Percentiles rank a stretch among this genome's conserved stretches.
phyloP scores from a whole-genome alignment of 2,329 filamentous ascomycete species.

The Beauveria pseudobassiana region DNA sequence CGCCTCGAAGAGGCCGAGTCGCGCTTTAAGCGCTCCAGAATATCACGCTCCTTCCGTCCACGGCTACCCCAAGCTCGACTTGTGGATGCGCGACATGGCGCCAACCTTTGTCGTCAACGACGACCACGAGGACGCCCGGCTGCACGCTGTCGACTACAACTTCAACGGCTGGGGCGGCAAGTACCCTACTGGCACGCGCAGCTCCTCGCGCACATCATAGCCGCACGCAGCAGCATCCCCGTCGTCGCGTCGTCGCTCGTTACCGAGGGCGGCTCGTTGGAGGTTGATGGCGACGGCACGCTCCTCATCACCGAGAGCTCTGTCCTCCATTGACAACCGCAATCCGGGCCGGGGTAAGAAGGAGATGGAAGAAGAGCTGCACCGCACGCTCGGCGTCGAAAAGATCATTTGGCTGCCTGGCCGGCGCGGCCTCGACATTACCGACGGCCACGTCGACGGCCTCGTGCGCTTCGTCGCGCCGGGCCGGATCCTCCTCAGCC shows the following conservation, averaged over 20 bases:
- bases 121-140: neutral
- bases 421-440: slow-evolving; percentile 17
- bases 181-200: slow-evolving; percentile 11
- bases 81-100: slow-evolving; percentile 24
- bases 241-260: slow-evolving; percentile 11
- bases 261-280: slow-evolving; percentile 21
- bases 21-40: slow-evolving; percentile 3
- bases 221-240: neutral
- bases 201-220: slow-evolving; percentile 13
- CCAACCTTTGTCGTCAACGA: slow-evolving; percentile 17
- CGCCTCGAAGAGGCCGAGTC: slow-evolving; percentile 12
- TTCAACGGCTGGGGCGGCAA: slow-evolving; percentile 25
- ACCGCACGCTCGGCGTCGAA: slow-evolving; percentile 16
- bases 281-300: slow-evolving; percentile 23
- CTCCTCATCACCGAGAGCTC: slow-evolving; percentile 22
- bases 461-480: slow-evolving; percentile 20
- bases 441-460: slow-evolving; percentile 24
- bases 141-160: slow-evolving; percentile 18
- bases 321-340: slow-evolving; percentile 22
- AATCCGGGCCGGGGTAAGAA: slow-evolving; percentile 17
- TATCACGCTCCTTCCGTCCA: slow-evolving; percentile 12
- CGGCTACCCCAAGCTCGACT: slow-evolving; percentile 13
- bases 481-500: slow-evolving; percentile 19
- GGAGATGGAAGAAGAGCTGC: slow-evolving; percentile 19
- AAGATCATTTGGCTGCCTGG: slow-evolving; percentile 24